Evolutionary conservation across 176 grass and related monocot species (phyloP).

Genomic region (Canna indica): DNA sequence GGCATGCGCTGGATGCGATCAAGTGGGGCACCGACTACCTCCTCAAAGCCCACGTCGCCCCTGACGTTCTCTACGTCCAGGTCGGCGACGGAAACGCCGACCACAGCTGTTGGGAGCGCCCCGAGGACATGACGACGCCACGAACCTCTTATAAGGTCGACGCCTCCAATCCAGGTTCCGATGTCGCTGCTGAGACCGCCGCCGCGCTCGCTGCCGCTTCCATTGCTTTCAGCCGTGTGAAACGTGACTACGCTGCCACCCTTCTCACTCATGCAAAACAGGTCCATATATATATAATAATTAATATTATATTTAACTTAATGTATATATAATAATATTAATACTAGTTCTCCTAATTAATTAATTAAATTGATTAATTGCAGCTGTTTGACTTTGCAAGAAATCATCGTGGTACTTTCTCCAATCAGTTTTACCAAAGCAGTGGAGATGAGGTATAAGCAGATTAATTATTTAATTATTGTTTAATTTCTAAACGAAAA

Average conservation of each 20-base stretch:
- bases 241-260: slow-evolving; percentile 18
- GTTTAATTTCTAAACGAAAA: background rate
- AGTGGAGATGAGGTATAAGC: slow-evolving; percentile 57
- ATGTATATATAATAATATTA: background rate
- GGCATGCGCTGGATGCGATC: slow-evolving; percentile 40
- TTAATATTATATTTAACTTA: background rate
- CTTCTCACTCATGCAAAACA: slow-evolving; percentile 52
- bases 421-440: slow-evolving; percentile 39
- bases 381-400: slow-evolving; percentile 61
- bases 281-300: slow-evolving; percentile 5
- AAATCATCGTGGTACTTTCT: slow-evolving; percentile 52
- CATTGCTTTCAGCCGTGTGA: slow-evolving; percentile 9
- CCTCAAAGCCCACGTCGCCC: slow-evolving; percentile 32
- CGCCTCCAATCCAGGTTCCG: slow-evolving; percentile 36
- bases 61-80: slow-evolving; percentile 50
- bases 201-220: slow-evolving; percentile 52
- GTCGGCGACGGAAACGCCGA: slow-evolving; percentile 75
- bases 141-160: slow-evolving; percentile 32
- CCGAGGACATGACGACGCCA: slow-evolving; percentile 84
- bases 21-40: slow-evolving; percentile 80
- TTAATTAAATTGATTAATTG: background rate
- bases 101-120: slow-evolving; percentile 71
- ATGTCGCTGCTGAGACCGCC: slow-evolving; percentile 64
- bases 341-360: slow-evolving; percentile 2
- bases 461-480: background rate